Evolutionary conservation across 352 stramenopile species (phyloP).

Genomic region (Phytophthora parvispora): DNA sequence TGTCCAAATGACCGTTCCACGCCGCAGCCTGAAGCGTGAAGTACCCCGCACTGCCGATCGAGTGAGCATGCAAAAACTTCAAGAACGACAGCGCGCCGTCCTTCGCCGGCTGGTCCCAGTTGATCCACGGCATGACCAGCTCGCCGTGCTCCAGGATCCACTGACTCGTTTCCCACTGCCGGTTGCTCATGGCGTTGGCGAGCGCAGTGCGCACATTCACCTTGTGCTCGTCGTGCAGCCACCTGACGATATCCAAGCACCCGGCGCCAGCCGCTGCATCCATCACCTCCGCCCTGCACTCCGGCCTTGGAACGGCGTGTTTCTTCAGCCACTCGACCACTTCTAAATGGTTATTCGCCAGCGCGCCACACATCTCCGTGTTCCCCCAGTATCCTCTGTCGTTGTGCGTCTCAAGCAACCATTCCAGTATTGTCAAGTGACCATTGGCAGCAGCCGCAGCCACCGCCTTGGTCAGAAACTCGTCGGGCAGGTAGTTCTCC

Average conservation of each 20-base stretch:
- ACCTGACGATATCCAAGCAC: constrained; percentile 22
- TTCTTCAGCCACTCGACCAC: constrained; percentile 25
- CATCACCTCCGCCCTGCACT: constrained; percentile 26
- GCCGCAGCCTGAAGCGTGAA: constrained; percentile 23
- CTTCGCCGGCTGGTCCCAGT: constrained; percentile 27
- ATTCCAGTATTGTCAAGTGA: constrained; percentile 30
- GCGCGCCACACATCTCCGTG: constrained; percentile 26
- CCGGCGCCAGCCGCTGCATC: constrained; percentile 22
- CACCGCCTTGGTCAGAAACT: constrained; percentile 33
- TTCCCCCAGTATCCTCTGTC: constrained; percentile 31
- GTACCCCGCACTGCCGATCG: constrained; percentile 17
- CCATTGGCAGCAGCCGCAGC: constrained; percentile 16
- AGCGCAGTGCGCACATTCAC: constrained; percentile 9
- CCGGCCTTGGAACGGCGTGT: constrained; percentile 12
- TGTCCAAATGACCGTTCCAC: constrained; percentile 26
- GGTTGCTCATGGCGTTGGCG: constrained; percentile 18
- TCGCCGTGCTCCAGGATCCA: constrained; percentile 32
- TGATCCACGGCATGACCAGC: constrained; percentile 26
- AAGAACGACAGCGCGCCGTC: constrained; percentile 24
- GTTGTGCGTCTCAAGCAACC: constrained; percentile 22
- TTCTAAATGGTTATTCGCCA: constrained; percentile 14
- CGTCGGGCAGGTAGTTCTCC: constrained; percentile 24
- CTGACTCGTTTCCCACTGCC: constrained; percentile 21
- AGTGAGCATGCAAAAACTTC: constrained; percentile 23
- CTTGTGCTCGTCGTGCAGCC: constrained; percentile 23